phyloP scores from a whole-genome alignment of 345 rosid genomes.

The Anacardium occidentale region DNA sequence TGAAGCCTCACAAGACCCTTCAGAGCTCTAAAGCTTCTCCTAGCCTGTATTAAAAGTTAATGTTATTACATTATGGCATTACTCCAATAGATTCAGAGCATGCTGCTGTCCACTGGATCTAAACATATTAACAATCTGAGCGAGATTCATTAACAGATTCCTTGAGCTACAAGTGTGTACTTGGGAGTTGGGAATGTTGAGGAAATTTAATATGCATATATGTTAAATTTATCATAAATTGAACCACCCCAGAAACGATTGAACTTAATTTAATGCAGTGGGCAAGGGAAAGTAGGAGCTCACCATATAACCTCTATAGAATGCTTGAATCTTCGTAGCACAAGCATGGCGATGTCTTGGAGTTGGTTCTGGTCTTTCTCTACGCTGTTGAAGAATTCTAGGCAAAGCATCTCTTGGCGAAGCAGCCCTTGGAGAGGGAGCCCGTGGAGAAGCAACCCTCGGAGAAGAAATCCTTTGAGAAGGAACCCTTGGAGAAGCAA shows the following conservation, averaged over 20 bases:
- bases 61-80: background rate
- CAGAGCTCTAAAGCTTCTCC: slow-evolving; percentile 87
- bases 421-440: slow-evolving; percentile 46
- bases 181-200: too few species aligned
- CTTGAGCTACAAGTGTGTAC: background rate
- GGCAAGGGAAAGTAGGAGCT: slow-evolving; percentile 25
- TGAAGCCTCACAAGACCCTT: slow-evolving; percentile 97
- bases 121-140: background rate
- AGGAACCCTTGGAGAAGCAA: slow-evolving; percentile 49
- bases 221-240: too few species aligned
- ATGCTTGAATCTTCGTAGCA: slow-evolving; percentile 87
- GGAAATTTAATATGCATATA: background rate
- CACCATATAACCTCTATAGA: slow-evolving; percentile 84
- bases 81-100: slow-evolving; percentile 9
- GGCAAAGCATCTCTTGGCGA: slow-evolving; percentile 47
- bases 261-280: too few species aligned
- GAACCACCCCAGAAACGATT: too few species aligned
- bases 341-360: slow-evolving; percentile 53
- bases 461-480: slow-evolving; percentile 57
- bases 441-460: slow-evolving; percentile 35
- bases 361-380: slow-evolving; percentile 77
- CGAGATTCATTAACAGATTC: background rate
- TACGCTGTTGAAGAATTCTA: slow-evolving; percentile 34
- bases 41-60: slow-evolving; percentile 53
- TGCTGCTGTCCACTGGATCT: background rate